These are phyloP conservation scores for Marchantia paleacea DNA, from an alignment of 225 moss, liverwort and hornwort genomes.

Conservation along the genomic window DNA sequence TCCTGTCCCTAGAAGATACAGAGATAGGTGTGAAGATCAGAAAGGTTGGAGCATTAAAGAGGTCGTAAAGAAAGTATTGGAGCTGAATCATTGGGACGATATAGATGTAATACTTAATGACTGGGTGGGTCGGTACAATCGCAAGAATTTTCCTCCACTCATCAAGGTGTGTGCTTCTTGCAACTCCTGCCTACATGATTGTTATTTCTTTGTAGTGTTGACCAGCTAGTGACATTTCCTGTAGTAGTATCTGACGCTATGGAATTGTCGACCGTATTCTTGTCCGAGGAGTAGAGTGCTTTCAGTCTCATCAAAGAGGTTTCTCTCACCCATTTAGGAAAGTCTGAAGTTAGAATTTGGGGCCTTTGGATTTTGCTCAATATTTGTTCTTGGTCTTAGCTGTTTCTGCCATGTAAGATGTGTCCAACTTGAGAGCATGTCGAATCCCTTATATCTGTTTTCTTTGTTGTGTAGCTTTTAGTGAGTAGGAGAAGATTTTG, in stretches of 20 bases:
- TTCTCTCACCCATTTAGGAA: background rate
- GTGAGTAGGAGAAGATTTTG: too few relatives aligned
- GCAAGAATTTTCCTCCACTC: slow-evolving; percentile 83
- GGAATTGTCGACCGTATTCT: background rate
- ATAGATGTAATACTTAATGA: slow-evolving; percentile 71
- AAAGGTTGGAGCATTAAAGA: slow-evolving; percentile 73
- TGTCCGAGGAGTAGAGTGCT: background rate
- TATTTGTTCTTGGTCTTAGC: background rate
- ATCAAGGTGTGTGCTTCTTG: slow-evolving; percentile 47
- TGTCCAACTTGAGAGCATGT: background rate
- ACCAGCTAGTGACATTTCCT: background rate
- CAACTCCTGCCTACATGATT: background rate
- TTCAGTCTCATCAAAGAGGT: background rate
- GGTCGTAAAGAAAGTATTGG: slow-evolving; percentile 63
- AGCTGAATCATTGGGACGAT: slow-evolving; percentile 93
- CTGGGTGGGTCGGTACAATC: slow-evolving; percentile 91
- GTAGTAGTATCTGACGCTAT: background rate
- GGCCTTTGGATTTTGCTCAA: background rate
- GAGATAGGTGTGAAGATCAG: slow-evolving; percentile 56
- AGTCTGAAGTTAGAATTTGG: background rate
- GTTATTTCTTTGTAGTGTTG: background rate
- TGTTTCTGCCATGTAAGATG: background rate
- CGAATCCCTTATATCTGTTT: background rate
- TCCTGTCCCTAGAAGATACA: slow-evolving; percentile 67
- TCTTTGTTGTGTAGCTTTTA: too few relatives aligned